phyloP scores from a whole-genome alignment of 768 basidiomycete species.

The Suillus subluteus region DNA sequence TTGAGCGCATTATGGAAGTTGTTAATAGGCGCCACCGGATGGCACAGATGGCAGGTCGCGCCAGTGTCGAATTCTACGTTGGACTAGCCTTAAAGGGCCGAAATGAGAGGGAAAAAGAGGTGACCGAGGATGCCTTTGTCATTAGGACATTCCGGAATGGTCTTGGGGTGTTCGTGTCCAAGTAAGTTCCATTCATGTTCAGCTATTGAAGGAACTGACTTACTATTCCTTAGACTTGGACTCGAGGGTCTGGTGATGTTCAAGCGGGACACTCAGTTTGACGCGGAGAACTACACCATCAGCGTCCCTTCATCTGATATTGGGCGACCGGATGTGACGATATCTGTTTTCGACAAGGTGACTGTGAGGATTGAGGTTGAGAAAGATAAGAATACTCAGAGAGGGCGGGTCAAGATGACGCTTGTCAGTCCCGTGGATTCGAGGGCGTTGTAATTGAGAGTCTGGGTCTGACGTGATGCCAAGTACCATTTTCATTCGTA shows the following conservation, averaged over 20 bases:
- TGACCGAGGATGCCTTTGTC: conserved; percentile 87
- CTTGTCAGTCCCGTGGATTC: conserved; percentile 70
- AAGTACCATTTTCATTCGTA: too few species aligned
- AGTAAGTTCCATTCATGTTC: conserved; percentile 53
- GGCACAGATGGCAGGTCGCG: conserved; percentile 97
- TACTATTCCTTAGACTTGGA: conserved; percentile 64
- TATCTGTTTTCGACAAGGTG: conserved; percentile 95
- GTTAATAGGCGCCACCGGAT: conserved; percentile 93
- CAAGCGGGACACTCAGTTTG: conserved; percentile 87
- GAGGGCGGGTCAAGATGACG: conserved; percentile 87
- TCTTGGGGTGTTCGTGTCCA: conserved; percentile 92
- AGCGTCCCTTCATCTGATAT: conserved; percentile 54
- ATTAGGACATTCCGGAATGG: conserved; percentile 95
- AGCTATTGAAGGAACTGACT: neutral
- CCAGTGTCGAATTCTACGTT: conserved; percentile 97
- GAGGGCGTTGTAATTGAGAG: conserved; percentile 36
- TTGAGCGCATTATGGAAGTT: conserved; percentile 83
- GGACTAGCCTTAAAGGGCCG: conserved; percentile 85
- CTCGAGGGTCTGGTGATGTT: conserved; percentile 95
- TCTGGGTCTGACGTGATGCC: too few species aligned
- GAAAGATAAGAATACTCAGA: conserved; percentile 91
- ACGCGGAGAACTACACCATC: conserved; percentile 89
- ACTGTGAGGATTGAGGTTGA: conserved; percentile 89
- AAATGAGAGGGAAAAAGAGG: conserved; percentile 47
- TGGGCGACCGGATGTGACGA: conserved; percentile 46